These are phyloP conservation scores for Chlorella sorokiniana DNA, from an alignment of 139 green algal species.

Conservation along the genomic window DNA sequence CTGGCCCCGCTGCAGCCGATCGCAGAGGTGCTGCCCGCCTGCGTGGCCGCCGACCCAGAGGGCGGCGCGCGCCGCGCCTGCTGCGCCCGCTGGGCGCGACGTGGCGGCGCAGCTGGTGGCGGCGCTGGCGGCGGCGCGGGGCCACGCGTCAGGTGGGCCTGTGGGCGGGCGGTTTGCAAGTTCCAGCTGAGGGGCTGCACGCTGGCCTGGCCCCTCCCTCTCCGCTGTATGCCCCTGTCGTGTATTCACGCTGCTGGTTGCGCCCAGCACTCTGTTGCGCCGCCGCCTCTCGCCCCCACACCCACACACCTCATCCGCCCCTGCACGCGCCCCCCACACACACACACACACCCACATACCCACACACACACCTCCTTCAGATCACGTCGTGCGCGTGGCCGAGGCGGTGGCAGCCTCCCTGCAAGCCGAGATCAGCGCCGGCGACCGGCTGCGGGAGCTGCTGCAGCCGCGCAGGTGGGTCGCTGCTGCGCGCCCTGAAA, in stretches of 20 bases:
- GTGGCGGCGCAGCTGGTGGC: constrained; percentile 51
- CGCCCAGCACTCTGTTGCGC: too few species aligned
- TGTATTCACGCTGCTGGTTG: too few species aligned
- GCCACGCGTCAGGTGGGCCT: constrained; percentile 30
- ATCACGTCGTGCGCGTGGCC: constrained; percentile 17
- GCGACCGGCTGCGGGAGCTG: constrained; percentile 56
- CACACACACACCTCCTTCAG: background rate
- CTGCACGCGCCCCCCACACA: background rate
- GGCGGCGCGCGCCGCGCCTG: constrained; percentile 14
- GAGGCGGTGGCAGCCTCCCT: constrained; percentile 22
- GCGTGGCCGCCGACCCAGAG: background rate
- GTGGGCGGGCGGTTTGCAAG: too few species aligned
- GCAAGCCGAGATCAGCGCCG: constrained; percentile 59
- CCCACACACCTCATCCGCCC: too few species aligned
- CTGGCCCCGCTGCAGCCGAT: constrained; percentile 61
- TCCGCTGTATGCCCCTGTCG: too few species aligned
- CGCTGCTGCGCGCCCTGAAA: background rate
- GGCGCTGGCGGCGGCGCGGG: constrained; percentile 46
- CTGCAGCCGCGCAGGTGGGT: constrained; percentile 32
- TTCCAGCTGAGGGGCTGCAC: too few species aligned
- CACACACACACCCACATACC: too few species aligned
- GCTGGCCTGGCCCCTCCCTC: too few species aligned
- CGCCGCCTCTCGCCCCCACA: too few species aligned
- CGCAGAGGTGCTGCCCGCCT: constrained; percentile 29
- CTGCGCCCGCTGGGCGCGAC: constrained; percentile 36